Evolutionary conservation across 495 filamentous ascomycete species (phyloP).

Genomic region (Xylaria scruposa): DNA sequence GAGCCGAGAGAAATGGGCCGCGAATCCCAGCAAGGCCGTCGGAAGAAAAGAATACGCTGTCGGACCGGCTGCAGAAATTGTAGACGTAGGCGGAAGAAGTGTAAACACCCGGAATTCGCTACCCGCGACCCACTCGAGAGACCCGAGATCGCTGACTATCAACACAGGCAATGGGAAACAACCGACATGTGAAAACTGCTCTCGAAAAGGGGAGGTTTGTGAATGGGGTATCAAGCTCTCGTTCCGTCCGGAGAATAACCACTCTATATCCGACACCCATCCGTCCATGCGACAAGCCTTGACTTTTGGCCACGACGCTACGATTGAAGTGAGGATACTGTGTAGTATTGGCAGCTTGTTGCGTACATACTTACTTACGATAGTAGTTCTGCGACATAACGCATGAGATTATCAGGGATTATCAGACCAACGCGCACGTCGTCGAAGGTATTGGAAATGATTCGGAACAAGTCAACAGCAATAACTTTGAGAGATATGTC

Average conservation of each 20-base stretch:
- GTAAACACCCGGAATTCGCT: not conserved
- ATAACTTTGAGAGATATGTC: not conserved
- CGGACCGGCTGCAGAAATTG: conserved; percentile 1
- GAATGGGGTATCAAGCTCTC: conserved; percentile 11
- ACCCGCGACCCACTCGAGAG: not conserved
- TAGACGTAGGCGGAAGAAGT: conserved; percentile 6
- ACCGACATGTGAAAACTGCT: not conserved
- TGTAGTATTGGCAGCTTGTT: not conserved
- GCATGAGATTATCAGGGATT: conserved; percentile 7
- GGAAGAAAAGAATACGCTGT: not conserved
- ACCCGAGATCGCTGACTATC: not conserved
- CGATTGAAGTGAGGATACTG: conserved; percentile 2
- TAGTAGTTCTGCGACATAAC: conserved; percentile 4
- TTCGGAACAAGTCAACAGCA: not conserved
- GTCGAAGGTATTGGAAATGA: not conserved
- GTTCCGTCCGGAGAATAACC: not conserved
- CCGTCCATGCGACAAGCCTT: conserved; percentile 1
- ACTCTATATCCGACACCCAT: not conserved
- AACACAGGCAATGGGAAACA: not conserved
- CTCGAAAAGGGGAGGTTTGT: not conserved
- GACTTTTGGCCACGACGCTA: conserved; percentile 1
- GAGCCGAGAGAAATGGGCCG: not conserved
- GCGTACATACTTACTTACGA: not conserved
- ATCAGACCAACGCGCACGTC: not conserved
- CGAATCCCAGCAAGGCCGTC: not conserved